Evolutionary conservation across 306 rosid species (phyloP), one percentile per base, ranked within the genome.

Genomic region (Begonia fuchsioides): DNA sequence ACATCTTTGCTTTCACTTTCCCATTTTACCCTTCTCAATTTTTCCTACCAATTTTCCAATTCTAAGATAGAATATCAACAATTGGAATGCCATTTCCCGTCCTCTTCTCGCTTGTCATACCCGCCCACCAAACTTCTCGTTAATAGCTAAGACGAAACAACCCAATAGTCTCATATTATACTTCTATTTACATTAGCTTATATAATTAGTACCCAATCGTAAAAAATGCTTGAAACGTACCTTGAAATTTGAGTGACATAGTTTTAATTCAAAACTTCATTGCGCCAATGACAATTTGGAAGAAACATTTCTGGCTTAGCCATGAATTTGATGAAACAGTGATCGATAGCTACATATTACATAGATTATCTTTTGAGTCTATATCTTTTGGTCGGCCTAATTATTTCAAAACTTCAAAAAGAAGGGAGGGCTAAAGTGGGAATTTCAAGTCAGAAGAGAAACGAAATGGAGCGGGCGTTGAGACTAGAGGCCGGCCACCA

Each of bases 401-500:
- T 45, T 49, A 14, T 39, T 18, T 15, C 11, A 14, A 39, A 8
- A 3, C 14, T 44, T 13, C 50, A 3, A 50, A 0, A 9, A 8
- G 18, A 66, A 19, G 17, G 10, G 1, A 12, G n/a, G 69, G 57
- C 57, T 51, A 55, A 51, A 80, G 54, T 68, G 47, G 85, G 65
- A 57, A 67, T 26, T 26, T 19, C 10, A 40, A 4, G 43, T 59
- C 62, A 53, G 70, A 70, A 56, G 54, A 39, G 62, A 56, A 65
- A 52, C 57, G 45, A 10, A n/a, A n/a, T 16, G 15, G 16, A 40
- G 56, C 3, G 7, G 35, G 35, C 35, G 64, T 59, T 47, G 78
- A 67, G 57, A 62, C 19, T n/a, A 50, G 50, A 57, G 57, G 61
- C 40, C 53, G 63, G 44, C 69, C 87, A 79, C 67, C 87, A 56